Conservation (phyloP, 352 stramenopile genomes). For the Globisporangium viniferum region DNA sequence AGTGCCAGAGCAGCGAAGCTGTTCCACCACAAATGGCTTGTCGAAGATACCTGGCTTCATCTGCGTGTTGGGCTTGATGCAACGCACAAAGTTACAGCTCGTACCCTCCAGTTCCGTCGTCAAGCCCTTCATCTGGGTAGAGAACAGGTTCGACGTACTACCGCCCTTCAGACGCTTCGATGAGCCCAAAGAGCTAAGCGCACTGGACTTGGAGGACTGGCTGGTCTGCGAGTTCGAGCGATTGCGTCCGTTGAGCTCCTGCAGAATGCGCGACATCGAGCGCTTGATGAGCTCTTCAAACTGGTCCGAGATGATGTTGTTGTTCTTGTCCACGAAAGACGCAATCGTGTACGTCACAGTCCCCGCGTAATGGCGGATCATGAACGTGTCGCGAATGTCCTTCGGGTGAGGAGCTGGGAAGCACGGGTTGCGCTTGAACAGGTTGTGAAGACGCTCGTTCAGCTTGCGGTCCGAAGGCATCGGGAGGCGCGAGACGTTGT, state of each 20-base stretch:
- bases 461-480: conserved; percentile 87
- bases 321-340: conserved; percentile 90
- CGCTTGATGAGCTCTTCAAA: conserved; percentile 85
- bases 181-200: conserved; percentile 28
- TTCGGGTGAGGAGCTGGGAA: conserved; percentile 87
- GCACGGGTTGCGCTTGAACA: conserved; percentile 78
- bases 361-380: conserved; percentile 82
- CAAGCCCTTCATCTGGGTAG: conserved; percentile 83
- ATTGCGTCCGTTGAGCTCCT: conserved; percentile 58
- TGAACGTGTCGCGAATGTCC: conserved; percentile 81
- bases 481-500: conserved; percentile 81
- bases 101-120: conserved; percentile 82
- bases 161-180: conserved; percentile 64
- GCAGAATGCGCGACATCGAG: conserved; percentile 66
- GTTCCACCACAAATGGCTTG: conserved; percentile 72
- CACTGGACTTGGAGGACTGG: conserved; percentile 51
- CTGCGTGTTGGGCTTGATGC: conserved; percentile 95
- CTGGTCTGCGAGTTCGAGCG: conserved; percentile 42
- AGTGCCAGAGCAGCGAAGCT: conserved; percentile 67
- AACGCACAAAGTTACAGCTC: conserved; percentile 92
- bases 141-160: conserved; percentile 71
- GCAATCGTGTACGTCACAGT: conserved; percentile 83
- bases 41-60: conserved; percentile 88
- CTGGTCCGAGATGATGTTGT: conserved; percentile 88
- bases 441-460: conserved; percentile 77